Evolutionary conservation across 768 basidiomycete genomes (phyloP), one percentile per base, ranked within the genome.

Genomic region (Cytidiella melzeri): DNA sequence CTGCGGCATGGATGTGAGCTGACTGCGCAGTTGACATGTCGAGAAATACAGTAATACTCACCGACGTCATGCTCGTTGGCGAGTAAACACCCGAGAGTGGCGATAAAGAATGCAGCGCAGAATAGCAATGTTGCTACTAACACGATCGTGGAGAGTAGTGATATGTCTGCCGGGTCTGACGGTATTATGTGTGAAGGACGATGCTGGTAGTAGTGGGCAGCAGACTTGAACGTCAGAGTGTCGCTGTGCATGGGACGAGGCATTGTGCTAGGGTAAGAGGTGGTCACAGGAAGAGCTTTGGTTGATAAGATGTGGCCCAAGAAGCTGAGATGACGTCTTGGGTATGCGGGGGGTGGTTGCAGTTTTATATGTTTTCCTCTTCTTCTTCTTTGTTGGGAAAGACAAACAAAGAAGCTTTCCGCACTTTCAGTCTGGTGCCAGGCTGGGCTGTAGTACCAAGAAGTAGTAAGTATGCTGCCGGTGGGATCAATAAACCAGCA

Each of bases 121-220:
- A 61, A 23, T 9, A 48, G 58, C 20, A 63, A 47, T 24, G 48
- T 43, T 23, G 58, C 43, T 23, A 63, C 58, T 45, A 63, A 54
- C 51, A 59, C 55, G 43, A 63, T 53, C 39, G 62, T 63, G 20
- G 60, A 57, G 24, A 58, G 37, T 15, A 63, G 62, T 5, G 60
- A 57, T n/a, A 60, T 6, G 42, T 61, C 62, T 24, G 38, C 43
- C 1, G 54, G 19, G 27, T 52, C 45, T 20, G 21, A 23, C 30
- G 34, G 10, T 30, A 5, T 26, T 19, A 24, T 25, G n/a, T 20
- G 28, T 18, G 40, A n/a, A 7, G 40, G 10, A 19, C 24, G 18
- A 19, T 28, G 39, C n/a, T 38, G 20, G 24, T 5, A 42, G 38
- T 20, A 34, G 23, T 27, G 47, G 2, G 47, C 7, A 5, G 47